Evolutionary conservation across 768 basidiomycete species (phyloP).

Genomic region (Pleurotus ostreatus): DNA sequence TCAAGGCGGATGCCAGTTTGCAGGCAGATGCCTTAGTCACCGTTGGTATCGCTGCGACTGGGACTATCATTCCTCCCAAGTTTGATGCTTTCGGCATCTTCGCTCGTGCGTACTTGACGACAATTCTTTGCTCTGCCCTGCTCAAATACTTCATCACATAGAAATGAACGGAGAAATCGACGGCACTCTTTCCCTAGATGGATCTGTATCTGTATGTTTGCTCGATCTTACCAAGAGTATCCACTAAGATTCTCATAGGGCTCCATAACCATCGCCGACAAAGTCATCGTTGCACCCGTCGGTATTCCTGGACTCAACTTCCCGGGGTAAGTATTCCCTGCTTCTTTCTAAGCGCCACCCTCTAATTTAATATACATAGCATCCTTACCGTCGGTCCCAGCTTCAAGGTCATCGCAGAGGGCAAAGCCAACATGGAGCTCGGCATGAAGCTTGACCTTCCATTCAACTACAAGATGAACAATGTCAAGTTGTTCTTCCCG

Average conservation of each 20-base stretch:
- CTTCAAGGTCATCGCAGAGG: slow-evolving; percentile 29
- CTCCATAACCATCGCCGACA: slow-evolving; percentile 20
- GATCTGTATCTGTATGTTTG: slow-evolving; percentile 19
- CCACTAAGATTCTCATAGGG: slow-evolving; percentile 12
- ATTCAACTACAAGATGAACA: slow-evolving; percentile 23
- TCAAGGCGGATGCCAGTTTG: slow-evolving; percentile 13
- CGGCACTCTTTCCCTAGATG: slow-evolving; percentile 24
- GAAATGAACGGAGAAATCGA: slow-evolving; percentile 22
- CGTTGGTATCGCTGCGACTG: slow-evolving; percentile 22
- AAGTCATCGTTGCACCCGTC: slow-evolving; percentile 20
- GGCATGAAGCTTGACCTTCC: slow-evolving; percentile 26
- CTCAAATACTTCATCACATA: background rate
- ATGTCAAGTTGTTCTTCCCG: slow-evolving; percentile 34
- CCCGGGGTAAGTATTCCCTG: slow-evolving; percentile 22
- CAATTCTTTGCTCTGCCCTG: background rate
- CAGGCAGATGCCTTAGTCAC: slow-evolving; percentile 22
- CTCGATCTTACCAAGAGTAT: background rate
- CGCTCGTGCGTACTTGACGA: slow-evolving; percentile 1
- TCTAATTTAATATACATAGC: slow-evolving; percentile 12
- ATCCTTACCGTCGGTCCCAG: slow-evolving; percentile 36
- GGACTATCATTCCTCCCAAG: slow-evolving; percentile 24
- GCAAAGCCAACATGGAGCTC: slow-evolving; percentile 24
- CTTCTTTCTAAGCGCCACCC: background rate
- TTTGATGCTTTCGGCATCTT: slow-evolving; percentile 23
- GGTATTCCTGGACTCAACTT: slow-evolving; percentile 29